phyloP scores from a whole-genome alignment of 1,284 basidiomycete species.

The Meripilus lineatus region DNA sequence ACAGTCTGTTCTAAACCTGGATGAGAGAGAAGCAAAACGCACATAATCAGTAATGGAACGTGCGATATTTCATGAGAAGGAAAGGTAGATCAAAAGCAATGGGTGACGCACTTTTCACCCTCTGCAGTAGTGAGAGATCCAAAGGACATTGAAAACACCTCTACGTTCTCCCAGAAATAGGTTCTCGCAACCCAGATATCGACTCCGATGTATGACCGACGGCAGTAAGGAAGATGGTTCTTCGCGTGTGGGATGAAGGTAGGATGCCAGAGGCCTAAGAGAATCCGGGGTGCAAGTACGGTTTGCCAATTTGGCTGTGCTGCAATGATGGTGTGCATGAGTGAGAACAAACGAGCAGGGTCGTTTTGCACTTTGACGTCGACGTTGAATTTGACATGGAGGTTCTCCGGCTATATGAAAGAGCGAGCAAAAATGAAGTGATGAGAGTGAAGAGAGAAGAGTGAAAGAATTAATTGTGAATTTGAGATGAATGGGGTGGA shows the following conservation, averaged over 20 bases:
- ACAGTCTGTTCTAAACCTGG: slow-evolving; percentile 76
- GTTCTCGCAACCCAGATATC: slow-evolving; percentile 66
- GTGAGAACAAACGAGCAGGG: slow-evolving; percentile 78
- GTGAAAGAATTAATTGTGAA: not conserved
- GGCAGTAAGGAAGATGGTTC: slow-evolving; percentile 74
- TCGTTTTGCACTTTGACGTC: slow-evolving; percentile 95
- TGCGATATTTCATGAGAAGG: not conserved
- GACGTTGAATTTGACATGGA: slow-evolving; percentile 84
- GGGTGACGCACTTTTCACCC: slow-evolving; percentile 52
- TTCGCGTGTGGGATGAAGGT: slow-evolving; percentile 81
- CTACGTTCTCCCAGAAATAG: slow-evolving; percentile 90
- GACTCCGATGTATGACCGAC: slow-evolving; percentile 82
- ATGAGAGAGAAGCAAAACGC: not conserved
- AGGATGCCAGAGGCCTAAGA: slow-evolving; percentile 92
- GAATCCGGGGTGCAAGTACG: slow-evolving; percentile 81
- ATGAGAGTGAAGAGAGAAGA: not conserved
- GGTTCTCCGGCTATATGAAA: slow-evolving; percentile 67
- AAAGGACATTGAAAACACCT: slow-evolving; percentile 89
- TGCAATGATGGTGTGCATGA: slow-evolving; percentile 78
- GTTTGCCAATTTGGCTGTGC: slow-evolving; percentile 75
- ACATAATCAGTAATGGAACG: not conserved
- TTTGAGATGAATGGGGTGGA: slow-evolving; percentile 7
- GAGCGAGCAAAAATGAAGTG: not conserved
- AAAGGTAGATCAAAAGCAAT: not conserved
- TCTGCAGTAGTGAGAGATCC: slow-evolving; percentile 69